These are phyloP conservation scores for Musa schizocarpa DNA, from an alignment of 176 grass and related monocot species.

Conservation along the genomic window DNA sequence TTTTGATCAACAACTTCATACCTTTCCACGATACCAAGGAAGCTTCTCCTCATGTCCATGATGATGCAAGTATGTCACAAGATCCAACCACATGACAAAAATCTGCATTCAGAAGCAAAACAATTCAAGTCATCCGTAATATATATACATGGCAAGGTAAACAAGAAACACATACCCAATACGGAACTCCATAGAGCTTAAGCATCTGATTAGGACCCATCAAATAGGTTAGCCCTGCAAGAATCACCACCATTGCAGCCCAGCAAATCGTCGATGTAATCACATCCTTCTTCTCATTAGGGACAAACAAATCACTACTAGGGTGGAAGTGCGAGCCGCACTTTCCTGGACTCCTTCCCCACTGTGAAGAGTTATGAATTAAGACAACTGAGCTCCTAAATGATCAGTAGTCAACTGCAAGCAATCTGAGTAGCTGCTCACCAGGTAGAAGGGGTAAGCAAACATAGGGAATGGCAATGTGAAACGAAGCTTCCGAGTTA, in stretches of 20 bases:
- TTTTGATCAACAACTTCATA: slow-evolving; percentile 17
- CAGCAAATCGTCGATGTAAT: slow-evolving; percentile 68
- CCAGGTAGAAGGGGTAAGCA: slow-evolving; percentile 87
- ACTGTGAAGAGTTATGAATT: slow-evolving; percentile 24
- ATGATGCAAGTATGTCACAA: slow-evolving; percentile 94
- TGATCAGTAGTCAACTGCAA: neutral
- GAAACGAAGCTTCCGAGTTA: slow-evolving; percentile 53
- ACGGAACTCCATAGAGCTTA: slow-evolving; percentile 74
- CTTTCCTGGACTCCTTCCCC: slow-evolving; percentile 70
- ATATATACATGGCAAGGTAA: neutral
- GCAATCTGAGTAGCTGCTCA: slow-evolving; percentile 18
- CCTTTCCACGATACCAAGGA: slow-evolving; percentile 97
- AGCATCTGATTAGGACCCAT: slow-evolving; percentile 73
- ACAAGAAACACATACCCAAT: slow-evolving; percentile 40
- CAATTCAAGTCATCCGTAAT: slow-evolving; percentile 19
- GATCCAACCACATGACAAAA: slow-evolving; percentile 89
- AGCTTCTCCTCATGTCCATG: slow-evolving; percentile 88
- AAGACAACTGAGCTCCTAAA: slow-evolving; percentile 11
- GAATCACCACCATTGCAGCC: slow-evolving; percentile 51
- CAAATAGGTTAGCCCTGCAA: slow-evolving; percentile 56
- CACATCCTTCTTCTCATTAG: slow-evolving; percentile 82
- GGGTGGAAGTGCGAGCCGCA: slow-evolving; percentile 77
- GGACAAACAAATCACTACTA: slow-evolving; percentile 54
- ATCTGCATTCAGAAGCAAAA: slow-evolving; percentile 35
- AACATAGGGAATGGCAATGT: slow-evolving; percentile 84